Conservation (phyloP, 371 early-diverging fungal species). For the Lichtheimia ramosa region DNA sequence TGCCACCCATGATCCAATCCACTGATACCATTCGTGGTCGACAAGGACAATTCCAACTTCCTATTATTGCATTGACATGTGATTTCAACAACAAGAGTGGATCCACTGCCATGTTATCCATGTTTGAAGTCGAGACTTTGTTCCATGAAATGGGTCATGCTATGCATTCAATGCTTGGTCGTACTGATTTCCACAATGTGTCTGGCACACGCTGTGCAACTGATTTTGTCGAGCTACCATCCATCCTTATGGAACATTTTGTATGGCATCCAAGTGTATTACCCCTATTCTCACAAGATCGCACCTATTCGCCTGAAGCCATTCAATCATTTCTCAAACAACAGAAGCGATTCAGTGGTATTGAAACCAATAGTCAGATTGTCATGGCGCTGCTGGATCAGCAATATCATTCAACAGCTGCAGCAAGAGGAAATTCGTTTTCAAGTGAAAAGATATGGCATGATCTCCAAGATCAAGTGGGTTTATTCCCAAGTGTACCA, state of each 20-base stretch:
- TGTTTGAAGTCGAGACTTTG: constrained; percentile 89
- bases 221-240: constrained; percentile 97
- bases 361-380: constrained; percentile 88
- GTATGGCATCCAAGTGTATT: constrained; percentile 74
- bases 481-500: constrained; percentile 64
- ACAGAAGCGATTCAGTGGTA: constrained; percentile 57
- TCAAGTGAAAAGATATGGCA: constrained; percentile 55
- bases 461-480: constrained; percentile 52
- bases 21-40: constrained; percentile 41
- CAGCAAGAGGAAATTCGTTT: constrained; percentile 23
- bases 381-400: constrained; percentile 90
- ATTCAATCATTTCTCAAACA: constrained; percentile 54
- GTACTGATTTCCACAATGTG: constrained; percentile 93
- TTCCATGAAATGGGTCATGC: constrained; percentile 99
- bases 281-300: constrained; percentile 53
- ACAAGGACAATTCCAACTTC: constrained; percentile 64
- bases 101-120: constrained; percentile 47
- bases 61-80: constrained; percentile 78
- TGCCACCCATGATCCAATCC: constrained; percentile 24
- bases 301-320: constrained; percentile 30
- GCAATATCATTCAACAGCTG: constrained; percentile 58
- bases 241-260: constrained; percentile 93
- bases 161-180: constrained; percentile 95
- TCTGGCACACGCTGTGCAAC: constrained; percentile 91
- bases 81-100: constrained; percentile 51